Conservation (phyloP, 108 stramenopile genomes). For the Nannochloropsis salina region DNA sequence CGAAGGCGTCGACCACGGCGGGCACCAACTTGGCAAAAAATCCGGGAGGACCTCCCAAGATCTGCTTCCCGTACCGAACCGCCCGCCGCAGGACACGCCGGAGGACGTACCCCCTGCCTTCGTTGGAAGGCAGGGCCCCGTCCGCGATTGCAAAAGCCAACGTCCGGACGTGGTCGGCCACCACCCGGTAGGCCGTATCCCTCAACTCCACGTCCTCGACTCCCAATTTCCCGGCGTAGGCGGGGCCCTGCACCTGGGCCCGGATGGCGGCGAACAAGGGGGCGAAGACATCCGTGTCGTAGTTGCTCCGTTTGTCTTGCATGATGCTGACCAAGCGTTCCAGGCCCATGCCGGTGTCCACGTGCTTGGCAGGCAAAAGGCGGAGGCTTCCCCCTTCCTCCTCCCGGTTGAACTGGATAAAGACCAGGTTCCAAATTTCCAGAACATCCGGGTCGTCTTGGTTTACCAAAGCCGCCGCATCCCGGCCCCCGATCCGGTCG, state of each 20-base stretch:
- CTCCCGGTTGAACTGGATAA: slow-evolving; percentile 57
- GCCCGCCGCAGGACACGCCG: slow-evolving; percentile 53
- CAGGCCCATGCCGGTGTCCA: slow-evolving; percentile 55
- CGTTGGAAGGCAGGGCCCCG: slow-evolving; percentile 41
- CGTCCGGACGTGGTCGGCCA: slow-evolving; percentile 53
- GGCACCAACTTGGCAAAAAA: slow-evolving; percentile 54
- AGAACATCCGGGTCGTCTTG: slow-evolving; percentile 55
- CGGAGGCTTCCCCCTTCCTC: slow-evolving; percentile 26
- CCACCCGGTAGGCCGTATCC: slow-evolving; percentile 55
- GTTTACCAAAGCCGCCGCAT: slow-evolving; percentile 83
- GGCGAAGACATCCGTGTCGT: slow-evolving; percentile 53
- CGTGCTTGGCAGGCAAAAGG: slow-evolving; percentile 46
- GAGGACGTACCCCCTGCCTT: slow-evolving; percentile 54
- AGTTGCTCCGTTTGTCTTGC: slow-evolving; percentile 48
- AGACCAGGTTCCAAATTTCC: slow-evolving; percentile 59
- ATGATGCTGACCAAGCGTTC: slow-evolving; percentile 50
- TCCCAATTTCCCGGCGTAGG: slow-evolving; percentile 43
- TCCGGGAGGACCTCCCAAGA: slow-evolving; percentile 41
- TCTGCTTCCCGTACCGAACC: slow-evolving; percentile 53
- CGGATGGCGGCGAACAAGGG: slow-evolving; percentile 46
- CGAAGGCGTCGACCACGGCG: slow-evolving; percentile 44
- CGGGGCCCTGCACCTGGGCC: slow-evolving; percentile 24
- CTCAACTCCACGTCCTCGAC: slow-evolving; percentile 40
- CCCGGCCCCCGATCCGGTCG: slow-evolving; percentile 60
- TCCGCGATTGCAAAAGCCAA: slow-evolving; percentile 54